Percentiles rank a stretch among this genome's conserved stretches.
Evolutionary conservation across 2,329 filamentous ascomycete genomes (phyloP).

Genomic region (Nemania serpens): DNA sequence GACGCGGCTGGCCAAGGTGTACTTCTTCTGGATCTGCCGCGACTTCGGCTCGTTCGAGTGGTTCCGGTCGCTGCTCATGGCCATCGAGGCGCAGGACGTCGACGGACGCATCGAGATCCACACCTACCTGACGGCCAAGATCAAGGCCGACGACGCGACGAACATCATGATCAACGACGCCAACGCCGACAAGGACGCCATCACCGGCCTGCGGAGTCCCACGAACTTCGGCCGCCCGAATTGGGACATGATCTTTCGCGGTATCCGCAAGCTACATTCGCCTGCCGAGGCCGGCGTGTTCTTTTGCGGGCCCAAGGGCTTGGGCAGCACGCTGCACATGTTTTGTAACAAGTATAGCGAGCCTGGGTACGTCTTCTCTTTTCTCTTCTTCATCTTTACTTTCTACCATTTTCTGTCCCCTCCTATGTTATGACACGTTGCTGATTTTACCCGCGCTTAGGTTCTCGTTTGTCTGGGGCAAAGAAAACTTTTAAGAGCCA

Average conservation of each 20-base stretch:
- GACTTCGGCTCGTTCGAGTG: constrained; percentile 89
- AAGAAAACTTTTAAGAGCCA: constrained; percentile 36
- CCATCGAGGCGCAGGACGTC: constrained; percentile 84
- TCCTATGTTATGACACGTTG: not conserved
- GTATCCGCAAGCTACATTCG: constrained; percentile 77
- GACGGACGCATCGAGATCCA: constrained; percentile 87
- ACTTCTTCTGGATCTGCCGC: constrained; percentile 92
- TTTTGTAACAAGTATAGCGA: constrained; percentile 90
- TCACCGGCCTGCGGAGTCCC: constrained; percentile 79
- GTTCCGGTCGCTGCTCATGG: constrained; percentile 82
- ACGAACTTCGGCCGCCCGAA: constrained; percentile 87
- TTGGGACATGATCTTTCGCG: constrained; percentile 89
- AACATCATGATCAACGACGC: constrained; percentile 94
- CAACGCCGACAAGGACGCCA: constrained; percentile 81
- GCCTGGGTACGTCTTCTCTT: constrained; percentile 65
- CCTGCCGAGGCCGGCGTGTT: constrained; percentile 78
- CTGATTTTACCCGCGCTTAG: constrained; percentile 22
- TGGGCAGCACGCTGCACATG: constrained; percentile 77
- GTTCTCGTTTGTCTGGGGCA: constrained; percentile 39
- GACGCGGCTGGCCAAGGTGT: constrained; percentile 81
- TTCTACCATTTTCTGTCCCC: not conserved
- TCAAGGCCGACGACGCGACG: constrained; percentile 82
- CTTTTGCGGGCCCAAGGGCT: constrained; percentile 82
- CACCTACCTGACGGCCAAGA: constrained; percentile 85
- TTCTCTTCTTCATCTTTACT: not conserved